phyloP scores from a whole-genome alignment of 768 basidiomycete species.

The Pisolithus orientalis region DNA sequence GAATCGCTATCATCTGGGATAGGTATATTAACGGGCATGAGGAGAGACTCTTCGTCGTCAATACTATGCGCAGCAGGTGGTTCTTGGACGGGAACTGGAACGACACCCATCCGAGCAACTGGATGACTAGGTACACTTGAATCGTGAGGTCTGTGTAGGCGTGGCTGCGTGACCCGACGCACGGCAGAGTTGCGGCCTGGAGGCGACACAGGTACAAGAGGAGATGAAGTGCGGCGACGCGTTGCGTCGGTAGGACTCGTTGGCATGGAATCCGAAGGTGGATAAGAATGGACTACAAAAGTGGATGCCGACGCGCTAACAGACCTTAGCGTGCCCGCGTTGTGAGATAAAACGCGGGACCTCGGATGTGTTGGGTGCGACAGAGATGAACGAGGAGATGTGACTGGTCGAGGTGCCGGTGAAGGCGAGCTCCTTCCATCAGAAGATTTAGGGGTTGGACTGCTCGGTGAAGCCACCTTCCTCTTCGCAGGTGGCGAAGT shows the following conservation, averaged over 20 bases:
- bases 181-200: slow-evolving; percentile 28
- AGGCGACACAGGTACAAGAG: slow-evolving; percentile 31
- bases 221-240: slow-evolving; percentile 45
- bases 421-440: slow-evolving; percentile 32
- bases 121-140: slow-evolving; percentile 16
- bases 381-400: slow-evolving; percentile 42
- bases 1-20: slow-evolving; percentile 71
- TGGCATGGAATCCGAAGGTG: slow-evolving; percentile 35
- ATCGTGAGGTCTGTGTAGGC: slow-evolving; percentile 29
- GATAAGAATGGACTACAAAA: slow-evolving; percentile 33
- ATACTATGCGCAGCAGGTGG: slow-evolving; percentile 39
- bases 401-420: slow-evolving; percentile 36
- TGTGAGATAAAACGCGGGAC: slow-evolving; percentile 36
- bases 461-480: slow-evolving; percentile 32
- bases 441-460: slow-evolving; percentile 39
- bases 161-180: slow-evolving; percentile 35
- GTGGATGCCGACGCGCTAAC: slow-evolving; percentile 31
- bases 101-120: slow-evolving; percentile 12
- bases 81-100: slow-evolving; percentile 35
- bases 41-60: slow-evolving; percentile 52
- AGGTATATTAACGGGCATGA: slow-evolving; percentile 68
- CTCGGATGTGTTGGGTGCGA: slow-evolving; percentile 41
- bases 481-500: slow-evolving; percentile 37
- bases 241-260: slow-evolving; percentile 20
- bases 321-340: slow-evolving; percentile 35